Conservation (phyloP, 495 filamentous ascomycete genomes). For the Penicillium antarcticum region DNA sequence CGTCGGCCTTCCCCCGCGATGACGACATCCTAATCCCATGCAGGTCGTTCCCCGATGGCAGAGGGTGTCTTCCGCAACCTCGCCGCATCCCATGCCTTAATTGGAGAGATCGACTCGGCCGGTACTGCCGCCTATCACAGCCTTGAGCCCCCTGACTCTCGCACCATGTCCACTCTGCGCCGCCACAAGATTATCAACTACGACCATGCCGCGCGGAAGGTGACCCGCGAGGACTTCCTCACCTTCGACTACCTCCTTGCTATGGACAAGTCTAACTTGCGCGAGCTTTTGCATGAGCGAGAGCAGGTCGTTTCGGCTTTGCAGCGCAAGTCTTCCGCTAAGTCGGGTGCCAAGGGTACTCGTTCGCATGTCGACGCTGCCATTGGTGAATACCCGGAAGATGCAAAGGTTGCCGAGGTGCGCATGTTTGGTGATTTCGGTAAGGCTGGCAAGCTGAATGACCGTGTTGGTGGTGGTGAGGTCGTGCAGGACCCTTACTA, state of each 20-base stretch:
- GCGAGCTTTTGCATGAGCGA: slow-evolving; percentile 59
- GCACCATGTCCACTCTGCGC: slow-evolving; percentile 79
- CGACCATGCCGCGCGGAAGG: slow-evolving; percentile 71
- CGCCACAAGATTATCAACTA: slow-evolving; percentile 73
- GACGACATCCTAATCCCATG: slow-evolving; percentile 1
- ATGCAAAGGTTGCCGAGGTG: slow-evolving; percentile 49
- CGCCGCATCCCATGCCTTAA: slow-evolving; percentile 53
- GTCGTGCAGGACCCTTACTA: slow-evolving; percentile 92
- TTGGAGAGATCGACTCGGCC: slow-evolving; percentile 77
- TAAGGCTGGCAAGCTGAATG: slow-evolving; percentile 62
- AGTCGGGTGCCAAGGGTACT: slow-evolving; percentile 23
- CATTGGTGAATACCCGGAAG: slow-evolving; percentile 26
- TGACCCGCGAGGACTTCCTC: slow-evolving; percentile 68
- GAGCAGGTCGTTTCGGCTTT: slow-evolving; percentile 49
- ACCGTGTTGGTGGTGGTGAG: slow-evolving; percentile 68
- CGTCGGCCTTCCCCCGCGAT: slow-evolving; percentile 2
- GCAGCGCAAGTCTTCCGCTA: slow-evolving; percentile 31
- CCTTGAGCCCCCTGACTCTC: slow-evolving; percentile 69
- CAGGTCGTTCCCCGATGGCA: slow-evolving; percentile 82
- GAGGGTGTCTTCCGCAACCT: slow-evolving; percentile 85
- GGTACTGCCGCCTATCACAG: slow-evolving; percentile 85
- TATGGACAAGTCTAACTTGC: slow-evolving; percentile 86
- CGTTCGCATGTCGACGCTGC: slow-evolving; percentile 26
- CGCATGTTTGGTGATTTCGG: slow-evolving; percentile 86
- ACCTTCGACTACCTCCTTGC: slow-evolving; percentile 90